phyloP scores from a whole-genome alignment of 805 yeast species.

The Candida insectorum region DNA sequence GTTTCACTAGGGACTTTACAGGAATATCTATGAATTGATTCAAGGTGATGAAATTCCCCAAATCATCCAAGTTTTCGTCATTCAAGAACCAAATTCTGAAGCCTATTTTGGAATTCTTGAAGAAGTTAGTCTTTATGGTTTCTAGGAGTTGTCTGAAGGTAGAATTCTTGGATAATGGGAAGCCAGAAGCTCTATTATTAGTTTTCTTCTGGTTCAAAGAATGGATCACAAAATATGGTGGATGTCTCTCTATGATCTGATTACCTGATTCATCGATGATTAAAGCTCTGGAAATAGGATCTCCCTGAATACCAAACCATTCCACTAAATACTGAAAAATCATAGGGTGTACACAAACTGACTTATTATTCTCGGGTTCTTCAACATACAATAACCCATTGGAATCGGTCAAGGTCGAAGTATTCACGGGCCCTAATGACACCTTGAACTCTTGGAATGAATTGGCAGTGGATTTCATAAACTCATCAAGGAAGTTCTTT shows the following conservation, averaged over 20 bases:
- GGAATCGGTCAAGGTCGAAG: constrained; percentile 40
- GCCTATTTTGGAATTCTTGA: constrained; percentile 15
- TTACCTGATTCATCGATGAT: constrained; percentile 23
- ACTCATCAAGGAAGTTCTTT: constrained; percentile 38
- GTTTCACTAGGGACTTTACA: constrained; percentile 26
- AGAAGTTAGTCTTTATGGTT: constrained; percentile 18
- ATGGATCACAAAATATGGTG: constrained; percentile 36
- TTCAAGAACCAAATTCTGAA: constrained; percentile 39
- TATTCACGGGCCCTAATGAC: constrained; percentile 47
- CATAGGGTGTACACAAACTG: constrained; percentile 34
- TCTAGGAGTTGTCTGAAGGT: constrained; percentile 33
- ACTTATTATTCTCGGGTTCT: constrained; percentile 14
- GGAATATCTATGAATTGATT: constrained; percentile 26
- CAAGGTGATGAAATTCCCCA: constrained; percentile 21
- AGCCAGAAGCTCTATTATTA: constrained; percentile 8
- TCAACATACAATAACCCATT: constrained; percentile 39
- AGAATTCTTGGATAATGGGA: constrained; percentile 28
- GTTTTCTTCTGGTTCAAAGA: constrained; percentile 15
- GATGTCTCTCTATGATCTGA: constrained; percentile 30
- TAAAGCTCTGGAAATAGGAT: constrained; percentile 30
- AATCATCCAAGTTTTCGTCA: constrained; percentile 17
- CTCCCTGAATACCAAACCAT: constrained; percentile 53
- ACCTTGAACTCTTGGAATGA: constrained; percentile 24
- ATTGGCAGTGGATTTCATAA: constrained; percentile 30
- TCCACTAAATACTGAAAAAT: constrained; percentile 43